These are phyloP conservation scores for Brassica juncea DNA, from an alignment of 345 rosid genomes.

Conservation along the genomic window DNA sequence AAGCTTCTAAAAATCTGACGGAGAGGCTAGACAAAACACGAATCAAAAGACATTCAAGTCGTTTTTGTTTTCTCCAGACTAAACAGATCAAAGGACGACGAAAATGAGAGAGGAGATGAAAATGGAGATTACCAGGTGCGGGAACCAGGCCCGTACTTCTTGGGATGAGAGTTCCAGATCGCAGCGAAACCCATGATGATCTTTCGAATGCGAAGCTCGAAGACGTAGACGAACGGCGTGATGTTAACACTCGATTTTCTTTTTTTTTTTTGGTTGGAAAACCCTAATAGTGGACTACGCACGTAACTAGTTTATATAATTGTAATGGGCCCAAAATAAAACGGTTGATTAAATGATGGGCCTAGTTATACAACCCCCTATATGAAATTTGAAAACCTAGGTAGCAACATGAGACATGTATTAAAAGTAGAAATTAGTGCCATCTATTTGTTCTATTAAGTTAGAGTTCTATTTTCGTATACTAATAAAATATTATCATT, in stretches of 20 bases:
- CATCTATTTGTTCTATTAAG: too few species aligned
- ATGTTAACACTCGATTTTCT: neutral
- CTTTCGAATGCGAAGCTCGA: neutral
- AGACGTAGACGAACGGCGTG: conserved; percentile 14
- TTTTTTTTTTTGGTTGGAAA: neutral
- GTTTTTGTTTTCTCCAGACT: neutral
- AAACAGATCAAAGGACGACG: neutral
- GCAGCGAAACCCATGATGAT: conserved; percentile 21
- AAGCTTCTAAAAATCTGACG: neutral
- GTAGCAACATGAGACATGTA: neutral
- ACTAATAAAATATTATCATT: too few species aligned
- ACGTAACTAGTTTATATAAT: neutral
- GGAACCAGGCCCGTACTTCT: conserved; percentile 36
- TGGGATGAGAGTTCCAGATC: conserved; percentile 36
- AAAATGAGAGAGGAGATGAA: neutral
- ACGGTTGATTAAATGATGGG: neutral
- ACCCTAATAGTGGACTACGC: neutral
- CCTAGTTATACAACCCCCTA: neutral
- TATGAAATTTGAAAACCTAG: neutral
- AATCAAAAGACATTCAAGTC: neutral
- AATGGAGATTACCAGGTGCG: conserved; percentile 27
- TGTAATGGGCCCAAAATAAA: neutral
- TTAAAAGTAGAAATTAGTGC: too few species aligned
- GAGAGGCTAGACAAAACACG: neutral
- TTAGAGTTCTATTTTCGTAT: too few species aligned